Evolutionary conservation across 148 eudicot species (phyloP).

Genomic region (Limonium bicolor): DNA sequence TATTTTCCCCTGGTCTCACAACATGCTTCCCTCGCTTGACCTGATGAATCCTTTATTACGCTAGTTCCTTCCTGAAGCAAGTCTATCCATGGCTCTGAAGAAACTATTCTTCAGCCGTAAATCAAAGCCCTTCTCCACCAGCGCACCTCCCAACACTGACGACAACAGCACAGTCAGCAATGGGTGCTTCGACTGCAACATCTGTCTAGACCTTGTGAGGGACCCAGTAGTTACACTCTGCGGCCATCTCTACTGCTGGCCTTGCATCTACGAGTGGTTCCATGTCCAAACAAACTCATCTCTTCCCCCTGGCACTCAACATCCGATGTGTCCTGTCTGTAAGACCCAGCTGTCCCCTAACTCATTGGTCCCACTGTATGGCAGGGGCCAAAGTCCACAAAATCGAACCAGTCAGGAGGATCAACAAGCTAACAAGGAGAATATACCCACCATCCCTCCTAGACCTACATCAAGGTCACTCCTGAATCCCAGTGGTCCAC

Average conservation of each 20-base stretch:
- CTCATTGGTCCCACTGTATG: constrained; percentile 59
- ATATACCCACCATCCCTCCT: constrained; percentile 26
- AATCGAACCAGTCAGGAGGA: constrained; percentile 7
- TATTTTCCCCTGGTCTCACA: no score
- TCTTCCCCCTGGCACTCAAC: constrained; percentile 35
- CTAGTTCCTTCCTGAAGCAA: no score
- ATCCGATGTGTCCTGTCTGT: constrained; percentile 72
- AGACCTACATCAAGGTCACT: constrained; percentile 43
- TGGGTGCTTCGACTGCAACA: constrained; percentile 73
- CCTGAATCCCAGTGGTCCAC: constrained; percentile 15
- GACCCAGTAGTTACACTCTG: constrained; percentile 88
- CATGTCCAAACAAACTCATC: constrained; percentile 32
- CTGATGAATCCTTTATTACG: no score
- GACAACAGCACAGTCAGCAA: constrained; percentile 4
- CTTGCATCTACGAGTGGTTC: constrained; percentile 86
- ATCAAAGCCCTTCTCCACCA: constrained; percentile 20
- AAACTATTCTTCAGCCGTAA: constrained; percentile 21
- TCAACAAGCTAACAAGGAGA: constrained; percentile 10
- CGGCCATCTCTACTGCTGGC: constrained; percentile 91
- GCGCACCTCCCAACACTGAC: constrained; percentile 17
- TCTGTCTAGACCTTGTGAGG: constrained; percentile 53
- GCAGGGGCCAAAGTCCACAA: constrained; percentile 33
- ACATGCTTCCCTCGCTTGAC: no score
- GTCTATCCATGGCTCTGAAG: constrained; percentile 28
- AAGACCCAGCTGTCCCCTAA: constrained; percentile 56